Conservation (phyloP, 306 rosid genomes). For the Castanea sativa region DNA sequence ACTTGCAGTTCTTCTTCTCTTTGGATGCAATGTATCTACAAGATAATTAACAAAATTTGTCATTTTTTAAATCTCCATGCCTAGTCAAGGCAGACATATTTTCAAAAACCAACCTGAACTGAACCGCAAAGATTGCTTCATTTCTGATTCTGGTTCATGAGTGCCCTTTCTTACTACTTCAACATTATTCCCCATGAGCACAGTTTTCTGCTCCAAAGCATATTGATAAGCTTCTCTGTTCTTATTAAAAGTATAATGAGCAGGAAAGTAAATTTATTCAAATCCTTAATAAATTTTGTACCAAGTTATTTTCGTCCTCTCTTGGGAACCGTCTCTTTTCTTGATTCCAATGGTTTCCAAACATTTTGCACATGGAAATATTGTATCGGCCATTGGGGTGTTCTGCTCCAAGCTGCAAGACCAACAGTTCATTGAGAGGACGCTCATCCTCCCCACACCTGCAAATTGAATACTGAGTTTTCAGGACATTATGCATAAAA, state of each 20-base stretch:
- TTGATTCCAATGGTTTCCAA: conserved; percentile 71
- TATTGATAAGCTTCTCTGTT: conserved; percentile 13
- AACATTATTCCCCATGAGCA: conserved; percentile 39
- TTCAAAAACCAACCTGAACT: conserved; percentile 48
- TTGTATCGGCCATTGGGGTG: conserved; percentile 60
- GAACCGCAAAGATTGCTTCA: conserved; percentile 31
- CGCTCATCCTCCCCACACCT: conserved; percentile 98
- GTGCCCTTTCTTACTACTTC: conserved; percentile 43
- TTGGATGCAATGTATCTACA: conserved; percentile 68
- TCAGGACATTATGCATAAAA: neutral
- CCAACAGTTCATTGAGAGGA: conserved; percentile 77
- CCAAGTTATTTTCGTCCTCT: conserved; percentile 44
- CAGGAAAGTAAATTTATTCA: neutral
- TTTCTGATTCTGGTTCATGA: conserved; percentile 36
- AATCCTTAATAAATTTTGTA: conserved; percentile 17
- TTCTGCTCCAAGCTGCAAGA: conserved; percentile 80
- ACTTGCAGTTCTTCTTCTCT: conserved; percentile 66
- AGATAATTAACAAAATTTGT: neutral
- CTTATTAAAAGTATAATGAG: neutral
- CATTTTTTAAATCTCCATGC: conserved; percentile 1
- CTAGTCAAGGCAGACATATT: neutral
- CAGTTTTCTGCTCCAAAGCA: conserved; percentile 50
- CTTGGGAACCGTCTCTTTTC: conserved; percentile 40
- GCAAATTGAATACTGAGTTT: conserved; percentile 14
- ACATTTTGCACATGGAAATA: conserved; percentile 67